Conservation (phyloP, 2,329 filamentous ascomycete genomes). For the Aspergillus melleus region DNA sequence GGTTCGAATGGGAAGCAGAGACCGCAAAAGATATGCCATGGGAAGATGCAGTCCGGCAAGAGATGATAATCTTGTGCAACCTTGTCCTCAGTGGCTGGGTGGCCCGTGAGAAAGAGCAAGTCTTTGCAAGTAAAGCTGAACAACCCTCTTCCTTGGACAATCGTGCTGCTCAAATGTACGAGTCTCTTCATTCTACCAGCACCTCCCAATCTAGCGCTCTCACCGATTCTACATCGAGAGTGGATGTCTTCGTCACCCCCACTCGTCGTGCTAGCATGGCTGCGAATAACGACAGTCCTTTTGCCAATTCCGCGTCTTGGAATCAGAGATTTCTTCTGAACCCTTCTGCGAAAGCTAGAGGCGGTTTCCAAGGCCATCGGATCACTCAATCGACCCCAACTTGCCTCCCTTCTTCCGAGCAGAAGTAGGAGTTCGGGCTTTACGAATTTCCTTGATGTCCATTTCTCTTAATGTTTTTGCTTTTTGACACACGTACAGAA, state of each 20-base stretch:
- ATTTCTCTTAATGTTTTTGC: not conserved
- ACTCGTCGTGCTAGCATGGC: slow-evolving; percentile 17
- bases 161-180: not conserved
- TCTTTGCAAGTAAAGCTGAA: not conserved
- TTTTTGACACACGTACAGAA: not conserved
- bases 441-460: not conserved
- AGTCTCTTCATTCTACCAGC: slow-evolving; percentile 2
- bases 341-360: slow-evolving; percentile 5
- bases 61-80: slow-evolving; percentile 21
- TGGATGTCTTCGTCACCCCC: slow-evolving; percentile 9
- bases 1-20: slow-evolving; percentile 28
- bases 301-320: slow-evolving; percentile 9
- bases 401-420: slow-evolving; percentile 12
- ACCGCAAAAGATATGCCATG: slow-evolving; percentile 18
- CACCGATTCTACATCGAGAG: slow-evolving; percentile 6
- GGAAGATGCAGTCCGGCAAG: slow-evolving; percentile 23
- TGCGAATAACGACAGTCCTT: not conserved
- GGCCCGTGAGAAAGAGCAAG: slow-evolving; percentile 10
- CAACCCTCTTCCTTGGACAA: slow-evolving; percentile 1
- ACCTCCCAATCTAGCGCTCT: not conserved
- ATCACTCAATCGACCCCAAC: slow-evolving; percentile 25
- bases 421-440: not conserved
- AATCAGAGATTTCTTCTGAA: slow-evolving; percentile 11
- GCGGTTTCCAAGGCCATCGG: slow-evolving; percentile 16
- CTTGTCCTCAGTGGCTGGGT: slow-evolving; percentile 25